Conservation (phyloP, 1,284 basidiomycete genomes). For the Sanghuangporus weigelae region DNA sequence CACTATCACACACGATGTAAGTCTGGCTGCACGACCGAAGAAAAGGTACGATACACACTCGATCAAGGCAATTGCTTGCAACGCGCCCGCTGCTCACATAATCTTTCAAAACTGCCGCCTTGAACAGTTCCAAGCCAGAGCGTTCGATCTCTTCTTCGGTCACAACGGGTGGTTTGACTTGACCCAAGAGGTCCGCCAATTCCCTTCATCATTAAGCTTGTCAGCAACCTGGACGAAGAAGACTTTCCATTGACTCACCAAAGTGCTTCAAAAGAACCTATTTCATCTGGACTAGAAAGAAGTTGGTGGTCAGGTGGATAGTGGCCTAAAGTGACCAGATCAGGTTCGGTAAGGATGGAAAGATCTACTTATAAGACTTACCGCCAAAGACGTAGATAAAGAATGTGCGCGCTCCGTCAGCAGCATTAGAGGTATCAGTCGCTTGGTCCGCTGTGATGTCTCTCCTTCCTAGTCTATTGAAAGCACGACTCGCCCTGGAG, state of each 20-base stretch:
- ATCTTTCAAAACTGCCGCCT: conserved; percentile 44
- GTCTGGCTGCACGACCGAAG: conserved; percentile 1
- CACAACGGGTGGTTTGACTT: conserved; percentile 74
- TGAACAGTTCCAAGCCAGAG: conserved; percentile 70
- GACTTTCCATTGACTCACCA: conserved; percentile 40
- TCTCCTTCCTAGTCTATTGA: conserved; percentile 16
- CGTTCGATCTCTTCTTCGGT: conserved; percentile 78
- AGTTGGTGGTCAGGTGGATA: conserved; percentile 85
- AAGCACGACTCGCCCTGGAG: conserved; percentile 14
- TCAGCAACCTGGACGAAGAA: conserved; percentile 12
- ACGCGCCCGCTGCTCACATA: conserved; percentile 59
- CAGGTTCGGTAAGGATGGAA: conserved; percentile 9
- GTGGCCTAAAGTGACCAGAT: conserved; percentile 47
- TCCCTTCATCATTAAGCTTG: conserved; percentile 40
- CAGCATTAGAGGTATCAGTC: conserved; percentile 25
- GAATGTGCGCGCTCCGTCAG: conserved; percentile 61
- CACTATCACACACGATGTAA: conserved; percentile 38
- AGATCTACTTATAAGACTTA: conserved; percentile 25
- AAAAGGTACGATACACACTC: conserved; percentile 41
- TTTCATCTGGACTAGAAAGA: conserved; percentile 67
- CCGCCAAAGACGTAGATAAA: conserved; percentile 80
- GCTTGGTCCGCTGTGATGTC: conserved; percentile 21
- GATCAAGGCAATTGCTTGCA: conserved; percentile 70
- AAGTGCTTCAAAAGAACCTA: conserved; percentile 75
- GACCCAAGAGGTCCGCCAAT: conserved; percentile 71